These are phyloP conservation scores for Dactylellina leptospora DNA, from an alignment of 2,329 filamentous ascomycete species.

Conservation along the genomic window DNA sequence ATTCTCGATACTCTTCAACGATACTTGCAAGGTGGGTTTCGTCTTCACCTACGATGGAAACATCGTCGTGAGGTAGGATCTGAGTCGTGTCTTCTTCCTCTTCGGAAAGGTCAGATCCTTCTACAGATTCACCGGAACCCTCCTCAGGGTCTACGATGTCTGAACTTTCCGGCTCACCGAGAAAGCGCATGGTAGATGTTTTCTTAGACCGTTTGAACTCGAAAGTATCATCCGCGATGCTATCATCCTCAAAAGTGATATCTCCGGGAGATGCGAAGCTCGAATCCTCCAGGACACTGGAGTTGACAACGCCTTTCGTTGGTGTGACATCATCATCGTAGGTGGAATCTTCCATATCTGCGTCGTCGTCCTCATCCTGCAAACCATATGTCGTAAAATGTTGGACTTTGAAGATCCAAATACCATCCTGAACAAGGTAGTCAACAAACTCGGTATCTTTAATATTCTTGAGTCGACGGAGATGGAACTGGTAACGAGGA, in stretches of 20 bases:
- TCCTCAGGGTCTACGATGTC: constrained; percentile 61
- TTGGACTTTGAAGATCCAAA: constrained; percentile 92
- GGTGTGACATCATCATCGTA: constrained; percentile 45
- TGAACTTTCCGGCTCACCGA: constrained; percentile 63
- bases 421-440: constrained; percentile 80
- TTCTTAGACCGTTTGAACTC: constrained; percentile 64
- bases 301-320: constrained; percentile 56
- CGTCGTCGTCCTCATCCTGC: constrained; percentile 74
- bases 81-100: constrained; percentile 44
- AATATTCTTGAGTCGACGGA: constrained; percentile 81
- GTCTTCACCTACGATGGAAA: constrained; percentile 74
- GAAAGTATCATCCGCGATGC: constrained; percentile 66
- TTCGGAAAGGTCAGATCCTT: constrained; percentile 45
- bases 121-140: constrained; percentile 55
- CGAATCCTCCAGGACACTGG: constrained; percentile 35
- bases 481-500: constrained; percentile 78
- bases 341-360: constrained; percentile 52
- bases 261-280: constrained; percentile 56
- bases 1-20: constrained; percentile 64
- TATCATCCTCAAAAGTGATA: constrained; percentile 53
- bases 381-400: constrained; percentile 97
- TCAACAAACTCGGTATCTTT: constrained; percentile 80
- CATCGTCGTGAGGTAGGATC: constrained; percentile 60
- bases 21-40: constrained; percentile 59
- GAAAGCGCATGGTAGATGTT: constrained; percentile 63